phyloP scores from a whole-genome alignment of 495 filamentous ascomycete genomes.

The Echria macrotheca region DNA sequence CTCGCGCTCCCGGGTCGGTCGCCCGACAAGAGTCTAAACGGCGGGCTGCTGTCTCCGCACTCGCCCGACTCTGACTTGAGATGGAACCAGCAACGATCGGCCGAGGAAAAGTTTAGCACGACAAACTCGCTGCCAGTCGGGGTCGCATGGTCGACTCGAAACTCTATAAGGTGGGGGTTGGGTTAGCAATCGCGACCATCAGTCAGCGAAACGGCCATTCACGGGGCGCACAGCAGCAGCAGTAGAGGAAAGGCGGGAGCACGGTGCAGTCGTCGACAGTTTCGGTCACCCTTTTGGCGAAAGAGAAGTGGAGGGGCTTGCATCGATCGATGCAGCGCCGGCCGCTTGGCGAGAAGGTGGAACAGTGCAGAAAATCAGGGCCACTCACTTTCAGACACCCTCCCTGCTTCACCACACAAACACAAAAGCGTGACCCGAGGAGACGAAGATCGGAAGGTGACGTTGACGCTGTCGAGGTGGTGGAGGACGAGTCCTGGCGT shows the following conservation, averaged over 20 bases:
- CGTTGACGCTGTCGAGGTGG: conserved; percentile 23
- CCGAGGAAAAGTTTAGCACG: conserved; percentile 20
- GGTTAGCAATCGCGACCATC: conserved; percentile 7
- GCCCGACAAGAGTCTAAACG: neutral
- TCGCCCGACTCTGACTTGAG: conserved; percentile 13
- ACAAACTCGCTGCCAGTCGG: conserved; percentile 18
- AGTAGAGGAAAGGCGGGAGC: neutral
- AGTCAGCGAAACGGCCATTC: conserved; percentile 13
- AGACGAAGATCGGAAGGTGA: conserved; percentile 23
- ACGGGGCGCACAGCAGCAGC: neutral
- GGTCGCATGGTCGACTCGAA: conserved; percentile 15
- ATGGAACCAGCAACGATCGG: conserved; percentile 27
- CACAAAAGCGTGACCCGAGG: conserved; percentile 20
- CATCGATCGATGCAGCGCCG: neutral
- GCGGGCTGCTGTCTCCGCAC: conserved; percentile 17
- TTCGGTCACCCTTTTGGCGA: neutral
- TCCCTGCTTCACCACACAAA: conserved; percentile 20
- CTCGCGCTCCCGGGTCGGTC: neutral
- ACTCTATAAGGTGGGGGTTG: conserved; percentile 13
- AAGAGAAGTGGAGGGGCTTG: conserved; percentile 4
- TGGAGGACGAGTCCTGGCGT: conserved; percentile 10
- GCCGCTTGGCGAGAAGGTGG: neutral
- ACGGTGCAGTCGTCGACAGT: neutral
- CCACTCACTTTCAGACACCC: conserved; percentile 17
- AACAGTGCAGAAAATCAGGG: conserved; percentile 4